phyloP scores from a whole-genome alignment of 1,139 yeast species.

The Pichia sp. region DNA sequence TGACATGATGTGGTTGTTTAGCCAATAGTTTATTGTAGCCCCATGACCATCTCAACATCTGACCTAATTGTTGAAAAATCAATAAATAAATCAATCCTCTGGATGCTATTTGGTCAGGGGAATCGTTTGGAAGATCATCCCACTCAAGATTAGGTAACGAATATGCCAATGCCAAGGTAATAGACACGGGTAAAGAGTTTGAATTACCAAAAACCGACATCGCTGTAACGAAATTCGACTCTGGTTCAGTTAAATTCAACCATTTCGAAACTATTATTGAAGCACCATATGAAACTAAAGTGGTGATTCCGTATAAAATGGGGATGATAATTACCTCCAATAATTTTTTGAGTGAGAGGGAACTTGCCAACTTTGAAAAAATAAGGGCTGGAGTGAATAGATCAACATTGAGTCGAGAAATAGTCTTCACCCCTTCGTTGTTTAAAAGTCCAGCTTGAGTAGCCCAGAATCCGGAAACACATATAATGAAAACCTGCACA shows the following conservation, averaged over 20 bases:
- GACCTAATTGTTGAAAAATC: constrained; percentile 81
- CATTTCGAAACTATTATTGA: constrained; percentile 41
- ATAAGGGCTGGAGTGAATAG: constrained; percentile 81
- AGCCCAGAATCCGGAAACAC: constrained; percentile 64
- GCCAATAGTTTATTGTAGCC: constrained; percentile 72
- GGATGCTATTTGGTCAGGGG: constrained; percentile 64
- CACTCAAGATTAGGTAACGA: constrained; percentile 66
- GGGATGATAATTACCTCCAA: constrained; percentile 68
- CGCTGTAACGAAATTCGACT: constrained; percentile 74
- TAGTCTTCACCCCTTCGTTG: constrained; percentile 53
- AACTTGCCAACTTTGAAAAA: constrained; percentile 70
- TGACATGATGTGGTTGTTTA: constrained; percentile 33
- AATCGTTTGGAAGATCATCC: constrained; percentile 63
- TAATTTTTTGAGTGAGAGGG: constrained; percentile 58
- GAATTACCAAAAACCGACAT: constrained; percentile 87
- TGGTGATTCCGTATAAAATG: constrained; percentile 56
- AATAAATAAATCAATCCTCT: constrained; percentile 71
- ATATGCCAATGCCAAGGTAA: constrained; percentile 63
- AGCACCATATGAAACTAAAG: constrained; percentile 50
- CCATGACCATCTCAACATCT: constrained; percentile 84
- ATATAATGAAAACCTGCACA: constrained; percentile 64
- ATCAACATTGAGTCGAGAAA: constrained; percentile 66
- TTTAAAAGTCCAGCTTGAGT: constrained; percentile 53
- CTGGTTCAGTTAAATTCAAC: constrained; percentile 50
- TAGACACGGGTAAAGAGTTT: constrained; percentile 71